These are phyloP conservation scores for Deinandra increscens DNA, from an alignment of 129 eudicot species.

Conservation along the genomic window DNA sequence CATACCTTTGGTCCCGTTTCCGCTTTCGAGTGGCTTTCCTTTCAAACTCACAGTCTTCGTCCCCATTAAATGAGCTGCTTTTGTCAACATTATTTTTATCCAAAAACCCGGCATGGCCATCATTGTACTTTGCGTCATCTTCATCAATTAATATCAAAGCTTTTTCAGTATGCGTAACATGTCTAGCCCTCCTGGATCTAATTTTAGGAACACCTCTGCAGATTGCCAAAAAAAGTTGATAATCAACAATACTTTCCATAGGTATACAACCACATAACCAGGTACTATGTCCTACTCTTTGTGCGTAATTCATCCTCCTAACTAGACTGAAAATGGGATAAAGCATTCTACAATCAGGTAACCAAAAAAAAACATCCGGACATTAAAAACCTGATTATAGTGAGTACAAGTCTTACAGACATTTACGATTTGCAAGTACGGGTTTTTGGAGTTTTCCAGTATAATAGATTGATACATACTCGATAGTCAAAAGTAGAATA, in stretches of 20 bases:
- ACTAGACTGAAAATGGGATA: not conserved
- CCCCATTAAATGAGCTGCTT: conserved; percentile 13
- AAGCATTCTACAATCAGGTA: not conserved
- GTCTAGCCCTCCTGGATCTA: conserved; percentile 40
- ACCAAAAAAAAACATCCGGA: not conserved
- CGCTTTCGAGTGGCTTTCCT: conserved; percentile 26
- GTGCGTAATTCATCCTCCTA: not conserved
- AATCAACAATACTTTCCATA: not conserved
- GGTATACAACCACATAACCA: not conserved
- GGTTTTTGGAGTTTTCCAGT: not conserved
- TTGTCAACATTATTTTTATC: conserved; percentile 19
- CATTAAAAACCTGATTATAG: not conserved
- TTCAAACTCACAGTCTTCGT: conserved; percentile 18
- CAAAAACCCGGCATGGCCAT: conserved; percentile 21
- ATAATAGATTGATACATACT: not conserved
- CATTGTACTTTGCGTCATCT: conserved; percentile 22
- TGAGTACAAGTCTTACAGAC: not conserved
- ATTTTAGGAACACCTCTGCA: conserved; percentile 25
- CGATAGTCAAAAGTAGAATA: not conserved
- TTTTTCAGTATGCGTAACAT: conserved; percentile 32
- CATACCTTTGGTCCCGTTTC: conserved; percentile 24
- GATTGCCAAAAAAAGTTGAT: conserved; percentile 7
- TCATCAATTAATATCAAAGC: conserved; percentile 34
- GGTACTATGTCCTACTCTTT: not conserved
- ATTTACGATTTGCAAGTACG: conserved; percentile 5